Percentiles rank a stretch among this genome's conserved stretches.
Conservation (phyloP, 352 stramenopile genomes). For the Phytophthora hibernalis region DNA sequence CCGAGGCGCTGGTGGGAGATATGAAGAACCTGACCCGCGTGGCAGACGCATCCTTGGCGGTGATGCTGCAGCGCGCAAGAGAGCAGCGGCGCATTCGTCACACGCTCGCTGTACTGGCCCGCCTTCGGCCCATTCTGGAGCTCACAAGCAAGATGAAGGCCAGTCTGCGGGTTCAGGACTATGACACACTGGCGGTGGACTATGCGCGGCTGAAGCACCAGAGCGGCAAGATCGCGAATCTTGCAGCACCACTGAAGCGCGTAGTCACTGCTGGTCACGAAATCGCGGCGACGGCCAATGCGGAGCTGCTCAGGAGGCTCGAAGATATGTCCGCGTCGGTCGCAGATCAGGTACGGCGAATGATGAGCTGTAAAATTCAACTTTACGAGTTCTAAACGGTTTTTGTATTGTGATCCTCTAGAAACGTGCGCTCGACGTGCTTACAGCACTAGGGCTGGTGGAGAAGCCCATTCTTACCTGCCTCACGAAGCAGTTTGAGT, state of each 20-base stretch:
- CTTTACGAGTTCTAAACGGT: slow-evolving; percentile 7
- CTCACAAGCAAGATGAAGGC: slow-evolving; percentile 81
- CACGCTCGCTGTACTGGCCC: slow-evolving; percentile 70
- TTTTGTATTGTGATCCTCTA: slow-evolving; percentile 21
- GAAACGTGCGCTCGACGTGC: slow-evolving; percentile 66
- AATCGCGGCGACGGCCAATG: slow-evolving; percentile 67
- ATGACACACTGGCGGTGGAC: slow-evolving; percentile 76
- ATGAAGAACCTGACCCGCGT: slow-evolving; percentile 68
- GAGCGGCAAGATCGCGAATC: slow-evolving; percentile 61
- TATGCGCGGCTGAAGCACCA: slow-evolving; percentile 77
- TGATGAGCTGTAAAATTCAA: neutral
- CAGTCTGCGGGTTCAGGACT: slow-evolving; percentile 69
- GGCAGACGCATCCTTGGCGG: slow-evolving; percentile 70
- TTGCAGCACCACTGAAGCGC: slow-evolving; percentile 56
- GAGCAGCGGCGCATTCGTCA: slow-evolving; percentile 82
- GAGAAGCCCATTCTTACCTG: slow-evolving; percentile 76
- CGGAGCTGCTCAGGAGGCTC: slow-evolving; percentile 65
- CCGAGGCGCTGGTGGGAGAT: slow-evolving; percentile 51
- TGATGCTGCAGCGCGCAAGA: slow-evolving; percentile 80
- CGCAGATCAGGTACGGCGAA: slow-evolving; percentile 53
- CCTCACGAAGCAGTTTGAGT: slow-evolving; percentile 74
- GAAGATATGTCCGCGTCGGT: slow-evolving; percentile 68
- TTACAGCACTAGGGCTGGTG: slow-evolving; percentile 62
- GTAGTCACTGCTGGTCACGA: slow-evolving; percentile 66
- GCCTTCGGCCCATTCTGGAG: slow-evolving; percentile 75